Conservation (phyloP, 495 filamentous ascomycete species). For the Chaetomium cochliodes region DNA sequence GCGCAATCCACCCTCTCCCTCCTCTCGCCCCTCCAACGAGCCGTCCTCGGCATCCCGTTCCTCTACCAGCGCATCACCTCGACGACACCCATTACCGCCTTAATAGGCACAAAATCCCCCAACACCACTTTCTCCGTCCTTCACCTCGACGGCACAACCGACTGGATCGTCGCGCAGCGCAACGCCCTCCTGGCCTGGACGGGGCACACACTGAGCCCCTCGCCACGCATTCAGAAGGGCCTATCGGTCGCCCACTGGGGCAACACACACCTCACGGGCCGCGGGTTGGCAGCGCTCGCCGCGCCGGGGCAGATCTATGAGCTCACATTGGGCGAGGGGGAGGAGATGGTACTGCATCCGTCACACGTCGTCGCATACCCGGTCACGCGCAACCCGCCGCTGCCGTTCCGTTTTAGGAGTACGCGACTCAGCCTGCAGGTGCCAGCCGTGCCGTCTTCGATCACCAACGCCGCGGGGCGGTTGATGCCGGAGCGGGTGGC, state of each 20-base stretch:
- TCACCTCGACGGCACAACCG: conserved; percentile 87
- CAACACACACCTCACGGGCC: conserved; percentile 78
- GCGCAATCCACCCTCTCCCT: conserved; percentile 83
- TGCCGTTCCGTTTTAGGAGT: conserved; percentile 81
- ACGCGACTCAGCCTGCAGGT: conserved; percentile 74
- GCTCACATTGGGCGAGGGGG: conserved; percentile 68
- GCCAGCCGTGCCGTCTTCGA: conserved; percentile 58
- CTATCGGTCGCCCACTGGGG: conserved; percentile 89
- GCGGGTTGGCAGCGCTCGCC: conserved; percentile 80
- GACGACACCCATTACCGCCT: conserved; percentile 76
- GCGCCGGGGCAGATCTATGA: conserved; percentile 87
- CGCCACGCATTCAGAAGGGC: conserved; percentile 68
- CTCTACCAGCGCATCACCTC: conserved; percentile 89
- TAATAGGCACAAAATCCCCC: conserved; percentile 82
- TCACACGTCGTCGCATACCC: conserved; percentile 90
- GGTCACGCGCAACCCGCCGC: conserved; percentile 66
- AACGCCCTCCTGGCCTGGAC: conserved; percentile 91
- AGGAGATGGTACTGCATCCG: conserved; percentile 83
- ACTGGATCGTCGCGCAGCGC: conserved; percentile 90
- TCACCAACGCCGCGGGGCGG: conserved; percentile 43
- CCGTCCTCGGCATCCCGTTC: conserved; percentile 81
- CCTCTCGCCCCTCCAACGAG: conserved; percentile 76
- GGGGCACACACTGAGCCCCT: conserved; percentile 76
- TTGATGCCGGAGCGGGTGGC: conserved; percentile 49
- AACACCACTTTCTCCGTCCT: conserved; percentile 81